Conservation (phyloP, 768 basidiomycete species). For the Dacryopinax primogenitus region DNA sequence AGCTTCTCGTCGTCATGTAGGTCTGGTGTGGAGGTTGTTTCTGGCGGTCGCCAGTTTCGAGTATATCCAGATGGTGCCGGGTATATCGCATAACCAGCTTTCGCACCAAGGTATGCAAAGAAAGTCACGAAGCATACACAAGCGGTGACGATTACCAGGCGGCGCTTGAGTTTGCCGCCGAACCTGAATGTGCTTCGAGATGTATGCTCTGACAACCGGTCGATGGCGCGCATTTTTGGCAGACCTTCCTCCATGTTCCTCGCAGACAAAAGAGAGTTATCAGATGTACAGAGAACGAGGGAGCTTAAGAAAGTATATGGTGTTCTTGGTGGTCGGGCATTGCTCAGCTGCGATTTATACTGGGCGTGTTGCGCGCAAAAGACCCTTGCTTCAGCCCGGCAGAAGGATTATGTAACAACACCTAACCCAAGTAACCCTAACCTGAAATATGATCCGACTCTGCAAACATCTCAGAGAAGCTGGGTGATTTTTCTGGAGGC, state of each 20-base stretch:
- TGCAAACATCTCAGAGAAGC: no score
- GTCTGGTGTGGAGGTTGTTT: neutral
- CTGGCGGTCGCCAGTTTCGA: neutral
- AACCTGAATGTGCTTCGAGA: neutral
- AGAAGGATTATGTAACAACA: no score
- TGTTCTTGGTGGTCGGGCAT: neutral
- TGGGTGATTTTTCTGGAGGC: no score
- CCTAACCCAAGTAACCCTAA: no score
- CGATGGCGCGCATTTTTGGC: neutral
- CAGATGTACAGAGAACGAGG: neutral
- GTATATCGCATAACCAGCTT: neutral
- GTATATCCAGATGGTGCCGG: neutral
- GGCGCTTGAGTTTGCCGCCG: neutral
- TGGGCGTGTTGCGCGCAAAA: no score
- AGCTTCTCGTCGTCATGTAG: neutral
- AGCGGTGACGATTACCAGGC: neutral
- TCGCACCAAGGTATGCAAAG: neutral
- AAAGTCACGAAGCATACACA: neutral
- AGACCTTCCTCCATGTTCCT: neutral
- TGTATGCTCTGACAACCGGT: constrained; percentile 3
- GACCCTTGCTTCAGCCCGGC: no score
- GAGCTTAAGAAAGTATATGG: neutral
- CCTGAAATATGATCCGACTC: no score
- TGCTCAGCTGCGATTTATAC: neutral
- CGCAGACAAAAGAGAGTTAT: neutral